Conservation (phyloP, 768 basidiomycete genomes). For the Scleroderma citrinum region DNA sequence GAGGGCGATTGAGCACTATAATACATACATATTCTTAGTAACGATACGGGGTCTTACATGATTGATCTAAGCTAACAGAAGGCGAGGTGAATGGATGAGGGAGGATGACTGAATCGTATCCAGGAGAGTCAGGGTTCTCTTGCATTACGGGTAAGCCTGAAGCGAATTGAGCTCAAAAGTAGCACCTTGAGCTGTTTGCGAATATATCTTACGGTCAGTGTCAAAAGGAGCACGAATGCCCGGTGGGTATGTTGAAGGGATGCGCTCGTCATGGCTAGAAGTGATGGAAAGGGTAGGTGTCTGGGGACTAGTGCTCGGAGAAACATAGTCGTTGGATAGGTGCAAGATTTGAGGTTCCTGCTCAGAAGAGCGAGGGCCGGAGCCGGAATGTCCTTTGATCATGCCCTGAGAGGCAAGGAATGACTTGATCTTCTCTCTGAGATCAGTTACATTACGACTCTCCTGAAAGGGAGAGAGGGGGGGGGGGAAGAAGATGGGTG, state of each 20-base stretch:
- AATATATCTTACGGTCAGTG: constrained; percentile 21
- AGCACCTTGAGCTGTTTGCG: neutral
- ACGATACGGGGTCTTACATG: constrained; percentile 72
- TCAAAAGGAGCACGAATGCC: constrained; percentile 21
- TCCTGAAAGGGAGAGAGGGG: constrained; percentile 40
- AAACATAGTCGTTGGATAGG: constrained; percentile 39
- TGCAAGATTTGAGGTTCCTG: constrained; percentile 50
- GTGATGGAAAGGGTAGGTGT: constrained; percentile 44
- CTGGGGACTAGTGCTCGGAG: constrained; percentile 37
- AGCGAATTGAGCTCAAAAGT: neutral
- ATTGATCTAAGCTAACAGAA: constrained; percentile 47
- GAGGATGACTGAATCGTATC: constrained; percentile 26
- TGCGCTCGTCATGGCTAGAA: constrained; percentile 35
- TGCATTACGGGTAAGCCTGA: constrained; percentile 27
- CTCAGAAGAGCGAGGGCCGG: constrained; percentile 53
- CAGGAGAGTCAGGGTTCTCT: constrained; percentile 30
- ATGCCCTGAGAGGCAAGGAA: constrained; percentile 79
- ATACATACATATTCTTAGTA: constrained; percentile 66
- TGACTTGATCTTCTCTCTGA: constrained; percentile 73
- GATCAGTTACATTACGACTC: constrained; percentile 56
- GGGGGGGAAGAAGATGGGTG: no score
- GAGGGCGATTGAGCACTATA: constrained; percentile 56
- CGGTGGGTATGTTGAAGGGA: constrained; percentile 26
- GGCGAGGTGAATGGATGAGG: constrained; percentile 26
- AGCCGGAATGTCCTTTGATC: constrained; percentile 83